These are phyloP conservation scores for Pseudonectria buxi DNA, from an alignment of 2,329 filamentous ascomycete species.

Conservation along the genomic window DNA sequence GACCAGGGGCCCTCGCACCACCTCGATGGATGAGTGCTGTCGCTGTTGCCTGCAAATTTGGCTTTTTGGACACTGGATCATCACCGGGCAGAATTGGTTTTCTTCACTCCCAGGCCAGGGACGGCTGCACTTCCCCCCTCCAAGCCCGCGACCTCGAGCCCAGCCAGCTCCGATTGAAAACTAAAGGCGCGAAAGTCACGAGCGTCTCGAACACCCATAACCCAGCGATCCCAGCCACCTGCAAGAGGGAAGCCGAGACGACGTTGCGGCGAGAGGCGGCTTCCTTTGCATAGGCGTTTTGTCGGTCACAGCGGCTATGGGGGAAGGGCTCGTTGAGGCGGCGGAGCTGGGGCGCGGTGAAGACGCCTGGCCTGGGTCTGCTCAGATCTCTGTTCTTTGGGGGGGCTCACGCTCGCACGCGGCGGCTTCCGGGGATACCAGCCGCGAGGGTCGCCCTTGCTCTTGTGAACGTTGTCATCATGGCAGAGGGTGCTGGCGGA, in stretches of 20 bases:
- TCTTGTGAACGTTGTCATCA: conserved; percentile 23
- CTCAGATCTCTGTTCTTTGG: conserved; percentile 48
- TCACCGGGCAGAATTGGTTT: conserved; percentile 33
- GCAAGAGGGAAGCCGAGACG: not conserved
- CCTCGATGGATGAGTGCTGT: conserved; percentile 8
- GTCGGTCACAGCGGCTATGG: conserved; percentile 32
- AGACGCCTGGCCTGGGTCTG: conserved; percentile 16
- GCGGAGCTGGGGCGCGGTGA: not conserved
- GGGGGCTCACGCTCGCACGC: conserved; percentile 14
- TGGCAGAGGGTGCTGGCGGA: conserved; percentile 4
- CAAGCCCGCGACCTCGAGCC: conserved; percentile 3
- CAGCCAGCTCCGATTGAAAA: conserved; percentile 49
- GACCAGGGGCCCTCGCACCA: conserved; percentile 5
- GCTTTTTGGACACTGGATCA: conserved; percentile 50
- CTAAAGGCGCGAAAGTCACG: conserved; percentile 33
- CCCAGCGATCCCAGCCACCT: not conserved
- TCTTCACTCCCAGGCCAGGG: conserved; percentile 8
- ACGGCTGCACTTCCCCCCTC: not conserved
- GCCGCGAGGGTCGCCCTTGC: conserved; percentile 13
- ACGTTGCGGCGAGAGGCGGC: conserved; percentile 5
- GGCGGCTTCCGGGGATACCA: conserved; percentile 11
- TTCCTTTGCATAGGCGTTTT: conserved; percentile 16
- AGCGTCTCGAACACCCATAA: conserved; percentile 9
- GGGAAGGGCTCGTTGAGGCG: conserved; percentile 5
- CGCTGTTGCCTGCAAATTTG: conserved; percentile 50